Conservation (phyloP, 495 filamentous ascomycete species). For the Chaetomium fimeti region DNA sequence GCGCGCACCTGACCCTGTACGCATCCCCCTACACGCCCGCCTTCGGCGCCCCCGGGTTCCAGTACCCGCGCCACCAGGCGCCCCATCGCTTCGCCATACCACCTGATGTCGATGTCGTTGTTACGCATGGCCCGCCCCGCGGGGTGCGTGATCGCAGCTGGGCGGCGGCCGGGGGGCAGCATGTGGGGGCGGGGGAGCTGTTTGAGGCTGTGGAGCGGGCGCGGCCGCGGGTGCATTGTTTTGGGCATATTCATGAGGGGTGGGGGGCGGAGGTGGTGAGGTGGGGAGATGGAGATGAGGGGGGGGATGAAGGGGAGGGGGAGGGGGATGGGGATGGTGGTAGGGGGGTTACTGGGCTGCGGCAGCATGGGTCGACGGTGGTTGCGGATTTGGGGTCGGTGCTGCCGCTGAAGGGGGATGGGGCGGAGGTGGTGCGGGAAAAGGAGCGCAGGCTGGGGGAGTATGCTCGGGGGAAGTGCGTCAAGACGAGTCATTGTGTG, state of each 20-base stretch:
- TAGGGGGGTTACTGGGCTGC: background rate
- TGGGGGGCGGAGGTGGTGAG: slow-evolving; percentile 64
- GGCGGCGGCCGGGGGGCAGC: slow-evolving; percentile 27
- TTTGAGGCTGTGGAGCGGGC: slow-evolving; percentile 55
- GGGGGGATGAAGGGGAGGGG: slow-evolving; percentile 33
- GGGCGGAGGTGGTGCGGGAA: slow-evolving; percentile 1
- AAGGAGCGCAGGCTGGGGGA: slow-evolving; percentile 15
- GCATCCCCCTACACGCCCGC: slow-evolving; percentile 68
- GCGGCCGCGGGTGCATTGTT: slow-evolving; percentile 62
- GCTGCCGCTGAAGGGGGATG: slow-evolving; percentile 20
- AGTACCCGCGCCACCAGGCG: slow-evolving; percentile 45
- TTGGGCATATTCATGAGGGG: slow-evolving; percentile 73
- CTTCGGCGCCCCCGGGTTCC: slow-evolving; percentile 58
- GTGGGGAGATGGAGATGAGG: slow-evolving; percentile 49
- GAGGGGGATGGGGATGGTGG: too few species aligned
- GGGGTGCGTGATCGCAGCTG: slow-evolving; percentile 54
- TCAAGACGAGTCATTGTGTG: slow-evolving; percentile 36
- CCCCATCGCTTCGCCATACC: slow-evolving; percentile 50
- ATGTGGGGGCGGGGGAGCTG: slow-evolving; percentile 58
- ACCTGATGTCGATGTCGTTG: slow-evolving; percentile 58
- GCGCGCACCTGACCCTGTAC: slow-evolving; percentile 62
- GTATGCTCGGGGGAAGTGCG: slow-evolving; percentile 18
- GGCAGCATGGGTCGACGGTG: slow-evolving; percentile 33
- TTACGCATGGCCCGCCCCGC: slow-evolving; percentile 73
- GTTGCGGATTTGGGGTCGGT: slow-evolving; percentile 46